A percentile compares a stretch with the other conserved stretches of the same genome.
Conservation (phyloP, 2,329 filamentous ascomycete species). For the Cordyceps cicadae region DNA sequence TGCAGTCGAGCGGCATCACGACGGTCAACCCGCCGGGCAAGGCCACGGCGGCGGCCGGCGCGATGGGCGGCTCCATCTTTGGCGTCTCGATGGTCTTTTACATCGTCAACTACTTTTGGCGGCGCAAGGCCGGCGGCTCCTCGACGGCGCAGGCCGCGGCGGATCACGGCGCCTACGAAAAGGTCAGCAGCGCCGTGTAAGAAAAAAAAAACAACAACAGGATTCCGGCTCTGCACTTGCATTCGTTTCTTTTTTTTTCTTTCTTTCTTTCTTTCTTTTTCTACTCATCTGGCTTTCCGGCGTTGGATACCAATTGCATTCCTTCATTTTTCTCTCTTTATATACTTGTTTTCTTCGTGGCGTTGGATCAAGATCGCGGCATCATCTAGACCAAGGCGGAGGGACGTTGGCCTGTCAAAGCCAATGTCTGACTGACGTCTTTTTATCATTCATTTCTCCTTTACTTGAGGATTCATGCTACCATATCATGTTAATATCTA, state of each 20-base stretch:
- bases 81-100: constrained; percentile 12
- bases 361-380: constrained; percentile 5
- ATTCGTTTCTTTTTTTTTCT: background rate
- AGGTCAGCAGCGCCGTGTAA: constrained; percentile 7
- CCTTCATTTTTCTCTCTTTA: background rate
- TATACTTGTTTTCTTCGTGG: background rate
- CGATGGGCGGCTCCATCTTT: constrained; percentile 13
- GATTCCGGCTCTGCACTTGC: background rate
- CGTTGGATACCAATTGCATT: constrained; percentile 9
- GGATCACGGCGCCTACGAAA: constrained; percentile 4
- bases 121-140: background rate
- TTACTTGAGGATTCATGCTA: background rate
- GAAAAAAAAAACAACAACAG: background rate
- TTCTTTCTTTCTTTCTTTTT: background rate
- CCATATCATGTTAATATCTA: constrained; percentile 5
- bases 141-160: background rate
- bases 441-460: background rate
- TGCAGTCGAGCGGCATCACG: constrained; percentile 17
- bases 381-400: background rate
- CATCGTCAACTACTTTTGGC: constrained; percentile 12
- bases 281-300: background rate
- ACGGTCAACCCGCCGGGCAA: constrained; percentile 12
- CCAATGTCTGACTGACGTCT: background rate
- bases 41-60: constrained; percentile 8
- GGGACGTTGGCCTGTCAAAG: background rate